These are phyloP conservation scores for Neurospora terricola DNA, from an alignment of 495 filamentous ascomycete genomes.

Conservation along the genomic window DNA sequence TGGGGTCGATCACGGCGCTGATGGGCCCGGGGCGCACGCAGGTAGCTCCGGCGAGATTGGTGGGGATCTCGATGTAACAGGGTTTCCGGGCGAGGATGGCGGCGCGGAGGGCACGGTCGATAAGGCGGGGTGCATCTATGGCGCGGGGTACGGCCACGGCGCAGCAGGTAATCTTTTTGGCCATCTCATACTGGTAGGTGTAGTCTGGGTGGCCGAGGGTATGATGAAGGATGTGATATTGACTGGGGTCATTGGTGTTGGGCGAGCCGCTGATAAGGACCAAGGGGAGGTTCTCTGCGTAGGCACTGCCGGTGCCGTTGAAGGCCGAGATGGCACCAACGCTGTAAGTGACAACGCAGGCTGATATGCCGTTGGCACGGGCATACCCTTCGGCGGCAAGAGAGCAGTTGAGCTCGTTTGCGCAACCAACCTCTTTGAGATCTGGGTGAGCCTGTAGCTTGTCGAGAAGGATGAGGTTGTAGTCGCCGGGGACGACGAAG, in stretches of 20 bases:
- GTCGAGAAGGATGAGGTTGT: slow-evolving; percentile 57
- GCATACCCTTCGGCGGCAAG: slow-evolving; percentile 73
- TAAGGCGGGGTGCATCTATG: slow-evolving; percentile 53
- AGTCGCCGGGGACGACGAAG: slow-evolving; percentile 62
- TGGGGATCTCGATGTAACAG: slow-evolving; percentile 75
- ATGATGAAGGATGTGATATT: slow-evolving; percentile 68
- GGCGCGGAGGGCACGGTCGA: slow-evolving; percentile 67
- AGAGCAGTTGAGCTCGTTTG: slow-evolving; percentile 67
- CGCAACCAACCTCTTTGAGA: slow-evolving; percentile 56
- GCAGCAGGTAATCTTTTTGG: slow-evolving; percentile 59
- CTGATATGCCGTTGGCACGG: slow-evolving; percentile 57
- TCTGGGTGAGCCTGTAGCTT: slow-evolving; percentile 48
- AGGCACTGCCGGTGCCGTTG: slow-evolving; percentile 59
- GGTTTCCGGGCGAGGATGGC: slow-evolving; percentile 62
- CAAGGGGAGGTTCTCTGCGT: slow-evolving; percentile 62
- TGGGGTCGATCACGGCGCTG: slow-evolving; percentile 11
- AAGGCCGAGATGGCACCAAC: slow-evolving; percentile 65
- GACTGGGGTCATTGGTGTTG: slow-evolving; percentile 41
- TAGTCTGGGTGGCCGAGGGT: slow-evolving; percentile 80
- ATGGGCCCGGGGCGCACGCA: slow-evolving; percentile 15
- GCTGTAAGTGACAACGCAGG: slow-evolving; percentile 65
- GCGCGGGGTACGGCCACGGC: slow-evolving; percentile 58
- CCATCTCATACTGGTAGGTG: slow-evolving; percentile 49
- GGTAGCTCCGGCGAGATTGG: slow-evolving; percentile 55
- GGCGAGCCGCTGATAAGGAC: slow-evolving; percentile 68